Percentiles rank a stretch among this genome's conserved stretches.
Conservation (phyloP, 768 basidiomycete genomes). For the Pulveroboletus sp. region DNA sequence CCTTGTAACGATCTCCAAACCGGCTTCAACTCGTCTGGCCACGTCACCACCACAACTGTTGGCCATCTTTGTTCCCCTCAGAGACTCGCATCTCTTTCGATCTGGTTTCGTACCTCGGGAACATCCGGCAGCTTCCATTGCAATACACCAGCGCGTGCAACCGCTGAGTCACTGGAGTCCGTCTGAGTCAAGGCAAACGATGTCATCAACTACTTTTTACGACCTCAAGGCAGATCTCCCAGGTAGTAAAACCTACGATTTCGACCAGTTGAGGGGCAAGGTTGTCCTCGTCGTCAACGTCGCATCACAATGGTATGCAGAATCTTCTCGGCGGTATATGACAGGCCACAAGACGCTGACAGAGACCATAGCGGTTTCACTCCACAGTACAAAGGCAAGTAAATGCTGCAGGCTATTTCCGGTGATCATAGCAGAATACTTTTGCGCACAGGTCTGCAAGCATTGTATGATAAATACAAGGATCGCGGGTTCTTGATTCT, state of each 20-base stretch:
- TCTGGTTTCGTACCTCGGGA: neutral
- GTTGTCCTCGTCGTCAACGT: constrained; percentile 77
- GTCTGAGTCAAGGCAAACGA: constrained; percentile 18
- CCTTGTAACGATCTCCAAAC: neutral
- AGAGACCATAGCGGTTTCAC: constrained; percentile 67
- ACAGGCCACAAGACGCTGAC: neutral
- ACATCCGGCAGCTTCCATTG: neutral
- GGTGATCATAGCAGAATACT: neutral
- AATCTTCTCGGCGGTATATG: neutral
- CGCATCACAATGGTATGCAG: constrained; percentile 62
- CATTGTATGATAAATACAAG: constrained; percentile 78
- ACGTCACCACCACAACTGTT: neutral
- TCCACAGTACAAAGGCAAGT: constrained; percentile 70
- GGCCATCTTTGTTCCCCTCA: neutral
- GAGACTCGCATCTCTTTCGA: neutral
- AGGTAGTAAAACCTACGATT: constrained; percentile 52
- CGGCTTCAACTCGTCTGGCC: neutral
- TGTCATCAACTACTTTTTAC: constrained; percentile 49
- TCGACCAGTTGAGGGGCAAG: constrained; percentile 71
- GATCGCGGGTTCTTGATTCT: constrained; percentile 73
- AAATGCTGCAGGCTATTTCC: neutral
- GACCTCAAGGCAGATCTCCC: constrained; percentile 66
- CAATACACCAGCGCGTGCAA: constrained; percentile 5
- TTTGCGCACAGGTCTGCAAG: constrained; percentile 62
- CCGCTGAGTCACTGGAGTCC: constrained; percentile 9